These are phyloP conservation scores for Auriscalpium microsporum DNA, from an alignment of 768 basidiomycete species.

Conservation along the genomic window DNA sequence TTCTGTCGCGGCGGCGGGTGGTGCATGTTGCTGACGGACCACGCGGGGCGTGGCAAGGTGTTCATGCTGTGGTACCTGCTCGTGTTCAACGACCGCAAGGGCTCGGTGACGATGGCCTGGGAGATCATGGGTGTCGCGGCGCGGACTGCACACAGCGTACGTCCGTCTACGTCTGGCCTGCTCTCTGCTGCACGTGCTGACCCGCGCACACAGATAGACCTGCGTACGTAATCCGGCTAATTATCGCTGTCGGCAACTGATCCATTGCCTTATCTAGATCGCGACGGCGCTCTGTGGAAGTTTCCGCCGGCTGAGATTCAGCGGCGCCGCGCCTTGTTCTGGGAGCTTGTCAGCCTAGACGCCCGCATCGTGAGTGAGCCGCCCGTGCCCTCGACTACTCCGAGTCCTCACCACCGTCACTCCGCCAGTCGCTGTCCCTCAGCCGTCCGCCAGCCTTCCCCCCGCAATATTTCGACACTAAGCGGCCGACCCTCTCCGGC, in stretches of 20 bases:
- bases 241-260: too few relatives aligned
- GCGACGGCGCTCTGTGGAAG: not conserved
- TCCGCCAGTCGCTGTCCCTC: not conserved
- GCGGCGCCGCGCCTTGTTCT: not conserved
- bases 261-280: not conserved
- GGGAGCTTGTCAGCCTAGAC: not conserved
- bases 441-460: not conserved
- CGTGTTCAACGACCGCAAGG: not conserved
- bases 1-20: not conserved
- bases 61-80: slow-evolving; percentile 1
- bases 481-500: not conserved
- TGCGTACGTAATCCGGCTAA: not conserved
- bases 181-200: not conserved
- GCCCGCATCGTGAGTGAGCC: not conserved
- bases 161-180: not conserved
- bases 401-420: not conserved
- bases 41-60: not conserved
- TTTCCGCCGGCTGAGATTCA: not conserved
- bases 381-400: not conserved
- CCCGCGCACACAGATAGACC: not conserved
- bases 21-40: not conserved
- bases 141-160: not conserved
- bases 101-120: not conserved
- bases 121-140: not conserved
- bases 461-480: not conserved